These are phyloP conservation scores for Myrica gale DNA, from an alignment of 306 rosid species.

Conservation along the genomic window DNA sequence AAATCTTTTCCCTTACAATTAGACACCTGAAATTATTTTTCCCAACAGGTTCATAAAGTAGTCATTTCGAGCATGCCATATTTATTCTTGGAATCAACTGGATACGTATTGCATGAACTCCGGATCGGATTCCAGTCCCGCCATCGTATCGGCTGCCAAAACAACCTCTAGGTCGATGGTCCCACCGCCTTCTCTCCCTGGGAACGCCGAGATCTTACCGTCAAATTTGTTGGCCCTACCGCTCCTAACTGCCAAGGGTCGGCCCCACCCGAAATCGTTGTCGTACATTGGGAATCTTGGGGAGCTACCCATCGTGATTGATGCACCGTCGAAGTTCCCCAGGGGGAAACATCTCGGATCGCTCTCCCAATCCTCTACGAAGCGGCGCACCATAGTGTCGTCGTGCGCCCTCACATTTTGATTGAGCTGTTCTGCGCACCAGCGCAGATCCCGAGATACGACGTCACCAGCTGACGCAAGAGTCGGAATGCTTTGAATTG, in stretches of 20 bases:
- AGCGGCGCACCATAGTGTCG: conserved; percentile 43
- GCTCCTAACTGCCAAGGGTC: conserved; percentile 79
- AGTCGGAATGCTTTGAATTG: conserved; percentile 79
- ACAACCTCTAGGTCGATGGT: conserved; percentile 81
- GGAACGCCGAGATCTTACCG: conserved; percentile 69
- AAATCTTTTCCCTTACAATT: neutral
- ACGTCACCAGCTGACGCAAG: conserved; percentile 56
- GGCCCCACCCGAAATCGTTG: conserved; percentile 74
- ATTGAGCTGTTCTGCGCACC: conserved; percentile 84
- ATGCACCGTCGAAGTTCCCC: conserved; percentile 80
- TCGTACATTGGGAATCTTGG: conserved; percentile 92
- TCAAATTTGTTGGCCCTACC: conserved; percentile 64
- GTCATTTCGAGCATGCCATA: neutral
- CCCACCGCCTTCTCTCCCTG: conserved; percentile 73
- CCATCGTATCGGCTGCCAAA: conserved; percentile 75
- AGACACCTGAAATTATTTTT: too few species aligned
- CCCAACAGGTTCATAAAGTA: too few species aligned
- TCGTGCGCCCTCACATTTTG: conserved; percentile 65
- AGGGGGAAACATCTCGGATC: conserved; percentile 74
- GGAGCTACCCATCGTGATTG: conserved; percentile 89
- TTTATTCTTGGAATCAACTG: neutral
- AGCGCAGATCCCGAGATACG: conserved; percentile 42
- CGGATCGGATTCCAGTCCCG: conserved; percentile 52
- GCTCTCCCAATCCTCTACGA: conserved; percentile 72
- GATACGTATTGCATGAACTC: conserved; percentile 82